Base-by-base conservation (phyloP, 306 rosid species). In the Corylus americana region DNA sequence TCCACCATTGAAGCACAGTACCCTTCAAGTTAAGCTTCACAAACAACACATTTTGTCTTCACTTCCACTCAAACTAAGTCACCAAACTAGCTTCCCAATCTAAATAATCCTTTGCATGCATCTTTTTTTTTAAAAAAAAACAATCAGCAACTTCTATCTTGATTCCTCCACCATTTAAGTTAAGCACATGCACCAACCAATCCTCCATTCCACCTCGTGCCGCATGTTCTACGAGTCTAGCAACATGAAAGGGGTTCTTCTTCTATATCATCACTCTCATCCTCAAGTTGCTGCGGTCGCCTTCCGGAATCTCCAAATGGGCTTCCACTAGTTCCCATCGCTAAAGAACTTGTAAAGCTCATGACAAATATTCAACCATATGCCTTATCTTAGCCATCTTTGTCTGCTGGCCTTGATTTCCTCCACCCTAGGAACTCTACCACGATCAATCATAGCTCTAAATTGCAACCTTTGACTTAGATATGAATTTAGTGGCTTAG, bases 1-100 rank as follows among this genome's bases (percentile, higher is more conserved):
- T 48, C 74, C 74, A 11, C 39, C 74, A 48, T 70, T 70, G 58
- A 70, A 47, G 29, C 42, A 55, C 2, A 45, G 18, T 70, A 51
- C 9, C 53, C 10, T 45, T 70, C 11, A 70, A 20, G 22, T 47
- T 70, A n/a, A 70, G 54, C 37, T 47, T 70, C 74, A 70, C 55
- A 47, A 70, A 20, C 39, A 48, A 3, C n/a, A 44, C 22, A 37
- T 47, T 70, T 25, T 20, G 2, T 70, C 17, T 48, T 70, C 17
- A 3, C 4, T 16, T 69, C 35, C 54, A 20, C 25, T 9, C 55
- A 20, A 70, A 70, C 45, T 45, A 44, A 45, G n/a, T 17, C 16
- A 42, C 71, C 11, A n/a, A 8, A 9, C 2, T 68, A 42, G 73
- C 51, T 4, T 48, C 57, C 7, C 18, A 20, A 48, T n/a, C 31